phyloP scores from a whole-genome alignment of 2,329 filamentous ascomycete genomes.

The Kalaharituber pfeilii region DNA sequence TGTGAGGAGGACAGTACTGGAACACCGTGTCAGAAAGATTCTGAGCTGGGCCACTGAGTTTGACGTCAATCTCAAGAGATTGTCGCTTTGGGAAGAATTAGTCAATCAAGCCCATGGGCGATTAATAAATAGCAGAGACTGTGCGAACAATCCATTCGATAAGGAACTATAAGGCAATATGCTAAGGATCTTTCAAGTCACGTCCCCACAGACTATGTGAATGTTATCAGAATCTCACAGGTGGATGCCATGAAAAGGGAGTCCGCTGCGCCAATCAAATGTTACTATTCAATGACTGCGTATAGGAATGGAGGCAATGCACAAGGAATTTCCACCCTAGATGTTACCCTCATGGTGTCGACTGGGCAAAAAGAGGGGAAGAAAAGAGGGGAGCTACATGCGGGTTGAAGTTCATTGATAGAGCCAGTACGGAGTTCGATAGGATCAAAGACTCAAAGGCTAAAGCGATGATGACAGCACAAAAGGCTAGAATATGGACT shows the following conservation, averaged over 20 bases:
- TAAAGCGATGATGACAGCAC: constrained; percentile 63
- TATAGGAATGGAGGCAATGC: constrained; percentile 48
- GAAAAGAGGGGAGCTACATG: constrained; percentile 41
- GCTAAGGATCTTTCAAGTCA: too few species aligned
- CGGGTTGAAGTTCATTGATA: constrained; percentile 44
- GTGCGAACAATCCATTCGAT: constrained; percentile 1
- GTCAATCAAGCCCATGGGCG: constrained; percentile 15
- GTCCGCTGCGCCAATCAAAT: too few species aligned
- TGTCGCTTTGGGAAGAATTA: constrained; percentile 24
- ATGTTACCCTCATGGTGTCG: constrained; percentile 61
- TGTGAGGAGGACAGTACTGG: constrained; percentile 55
- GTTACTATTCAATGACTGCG: too few species aligned
- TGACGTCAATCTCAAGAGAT: constrained; percentile 46
- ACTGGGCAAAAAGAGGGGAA: constrained; percentile 39
- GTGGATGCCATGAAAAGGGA: too few species aligned
- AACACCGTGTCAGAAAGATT: constrained; percentile 52
- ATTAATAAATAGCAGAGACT: constrained; percentile 9
- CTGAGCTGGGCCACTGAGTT: constrained; percentile 31
- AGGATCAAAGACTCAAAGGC: constrained; percentile 49
- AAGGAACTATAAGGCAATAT: too few species aligned
- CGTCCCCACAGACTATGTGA: too few species aligned
- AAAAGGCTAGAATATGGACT: constrained; percentile 64
- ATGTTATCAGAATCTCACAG: too few species aligned
- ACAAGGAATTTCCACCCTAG: constrained; percentile 50
- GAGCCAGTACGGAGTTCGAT: constrained; percentile 41